Base-by-base conservation (phyloP, 164 flowering plant species). In the Paratinospora sagittata region DNA sequence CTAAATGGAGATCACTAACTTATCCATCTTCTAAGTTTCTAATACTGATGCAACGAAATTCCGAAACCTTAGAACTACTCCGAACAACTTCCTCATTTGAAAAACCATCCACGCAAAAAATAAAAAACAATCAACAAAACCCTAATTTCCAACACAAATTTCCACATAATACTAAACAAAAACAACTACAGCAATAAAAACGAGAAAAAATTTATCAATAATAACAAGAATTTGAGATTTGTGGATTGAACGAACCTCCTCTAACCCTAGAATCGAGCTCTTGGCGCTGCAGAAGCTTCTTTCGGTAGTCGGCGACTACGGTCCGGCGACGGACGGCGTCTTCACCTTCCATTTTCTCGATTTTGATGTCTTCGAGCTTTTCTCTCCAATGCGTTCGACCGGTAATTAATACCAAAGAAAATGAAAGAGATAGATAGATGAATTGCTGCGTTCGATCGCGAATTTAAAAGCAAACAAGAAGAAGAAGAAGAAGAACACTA, bases 261-360 rank as follows among this genome's bases (percentile, higher is more conserved):
- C 90, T 83, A 12, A 86, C 91, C 43, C 90, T 79, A 65, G 93
- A 84, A 9, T 93, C 95, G 60, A 89, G 84, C 68, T 90, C 93
- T 65, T 88, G 90, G 64, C 88, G 90, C 49, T 83, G 89, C 4
- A 93, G 86, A 37, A 89, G 87, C 82, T 93, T 93, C 68, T 87
- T 89, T 23, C 91, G 86, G 78, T 91, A 87, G 0, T 88, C 97
- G 7, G 83, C 65, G 8, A 78, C 73, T 19, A 84, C 92, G 8
- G 66, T 67, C 19, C 86, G 87, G 52, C 92, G 95, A 12, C 88
- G 84, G 0, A 37, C 82, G 19, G 82, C 89, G 0, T 89, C 97
- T 39, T 89, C 92, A 37, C 71, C 74, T 19, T 68, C 78, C 75
- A 66, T 74, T 19, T 11, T 47, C 0, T 47, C 19, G 55, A 47